Evolutionary conservation across 305 asterid genomes (phyloP), one percentile per base, ranked within the genome.

Genomic region (Solanum aculeatissimum): DNA sequence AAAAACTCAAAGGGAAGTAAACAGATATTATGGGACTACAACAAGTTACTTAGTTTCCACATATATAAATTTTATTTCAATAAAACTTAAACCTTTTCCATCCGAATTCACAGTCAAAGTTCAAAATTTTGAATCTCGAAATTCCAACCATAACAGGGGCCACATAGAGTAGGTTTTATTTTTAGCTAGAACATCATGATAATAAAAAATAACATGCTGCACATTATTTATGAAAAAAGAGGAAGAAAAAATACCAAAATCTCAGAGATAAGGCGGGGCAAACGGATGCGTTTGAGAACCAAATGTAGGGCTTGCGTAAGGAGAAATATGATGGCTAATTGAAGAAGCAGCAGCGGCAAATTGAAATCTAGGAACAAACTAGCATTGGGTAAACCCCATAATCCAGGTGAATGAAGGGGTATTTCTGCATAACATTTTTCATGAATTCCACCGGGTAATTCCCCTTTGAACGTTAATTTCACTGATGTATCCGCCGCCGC

Each of bases 261-360:
- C 87, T 94, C 99, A 15, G 99, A 90, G 83, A 92, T 91, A 80
- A 94, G 81, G 35, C 99, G 95, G 38, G 97, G 99, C 83, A 94
- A 75, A 87, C 91, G 91, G 66, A 93, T 88, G 14, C 97, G 97
- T 27, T 91, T 91, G 84, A 95, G 92, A 75, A 93, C 54, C 32
- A 90, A 58, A 89, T 95, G 95, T 65, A 95, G 93, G 38, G 90
- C 88, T 32, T 95, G 99, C 29, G 98, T 95, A 71, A 91, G 85
- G 65, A 89, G 8, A 85, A 95, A 93, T 10, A 95, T 92, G 84
- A 93, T 0, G 10, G 92, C 93, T 87, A 95, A 72, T 84, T 95
- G 99, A 58, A 95, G 89, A 83, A 89, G 97, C 21, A 95, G 92
- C 70, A 96, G 93, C 25, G 98, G 95, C 86, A 95, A 85, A 18